Evolutionary conservation across 202 grass and related monocot genomes (phyloP).

Genomic region (Miscanthus sacchariflorus): DNA sequence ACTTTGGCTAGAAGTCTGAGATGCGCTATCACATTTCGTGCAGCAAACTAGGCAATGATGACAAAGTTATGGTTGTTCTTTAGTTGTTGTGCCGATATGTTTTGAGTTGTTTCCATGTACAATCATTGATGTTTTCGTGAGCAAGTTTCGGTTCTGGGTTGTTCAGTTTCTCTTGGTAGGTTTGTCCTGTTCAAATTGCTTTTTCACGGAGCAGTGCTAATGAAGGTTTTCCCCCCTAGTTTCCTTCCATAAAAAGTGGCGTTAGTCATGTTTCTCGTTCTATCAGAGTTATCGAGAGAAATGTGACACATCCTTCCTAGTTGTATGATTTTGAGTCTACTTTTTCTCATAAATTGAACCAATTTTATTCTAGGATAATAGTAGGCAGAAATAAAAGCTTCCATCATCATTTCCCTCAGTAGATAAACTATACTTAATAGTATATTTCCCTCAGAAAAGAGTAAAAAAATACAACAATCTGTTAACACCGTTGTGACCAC

Average conservation of each 20-base stretch:
- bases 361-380: not conserved
- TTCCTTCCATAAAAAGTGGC: not conserved
- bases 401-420: not conserved
- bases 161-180: too few species aligned
- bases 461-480: not conserved
- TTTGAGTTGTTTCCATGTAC: too few species aligned
- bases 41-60: too few species aligned
- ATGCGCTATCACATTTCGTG: too few species aligned
- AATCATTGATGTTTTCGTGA: too few species aligned
- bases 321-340: not conserved
- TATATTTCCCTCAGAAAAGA: not conserved
- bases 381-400: not conserved
- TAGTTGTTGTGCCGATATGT: too few species aligned
- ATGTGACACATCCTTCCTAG: too few species aligned
- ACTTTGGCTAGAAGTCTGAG: too few species aligned
- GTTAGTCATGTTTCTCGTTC: not conserved
- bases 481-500: not conserved
- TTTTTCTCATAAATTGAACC: not conserved
- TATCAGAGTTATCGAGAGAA: not conserved
- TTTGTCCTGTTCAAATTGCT: too few species aligned
- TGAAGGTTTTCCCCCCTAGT: not conserved
- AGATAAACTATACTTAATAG: not conserved
- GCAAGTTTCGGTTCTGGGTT: too few species aligned
- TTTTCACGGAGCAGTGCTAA: too few species aligned
- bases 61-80: too few species aligned